These are phyloP conservation scores for Termitomyces sp. DNA, from an alignment of 768 basidiomycete species.

Conservation along the genomic window DNA sequence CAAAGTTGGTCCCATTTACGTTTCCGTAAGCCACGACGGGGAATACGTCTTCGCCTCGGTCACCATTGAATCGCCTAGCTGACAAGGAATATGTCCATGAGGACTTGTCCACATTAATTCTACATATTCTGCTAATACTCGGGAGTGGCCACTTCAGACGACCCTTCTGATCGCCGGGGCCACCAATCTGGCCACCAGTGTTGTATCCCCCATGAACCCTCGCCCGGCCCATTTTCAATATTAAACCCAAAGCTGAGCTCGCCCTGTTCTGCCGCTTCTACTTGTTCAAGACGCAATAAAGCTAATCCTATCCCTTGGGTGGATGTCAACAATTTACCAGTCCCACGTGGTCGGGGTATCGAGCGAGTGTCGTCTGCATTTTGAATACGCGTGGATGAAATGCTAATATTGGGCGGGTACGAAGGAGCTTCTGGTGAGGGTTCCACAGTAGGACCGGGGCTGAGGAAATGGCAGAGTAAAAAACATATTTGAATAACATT, in stretches of 20 bases:
- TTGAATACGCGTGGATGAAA: conserved; percentile 28
- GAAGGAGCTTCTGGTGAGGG: conserved; percentile 18
- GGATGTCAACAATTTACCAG: conserved; percentile 71
- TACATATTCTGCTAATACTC: neutral
- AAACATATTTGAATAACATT: neutral
- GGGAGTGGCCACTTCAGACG: neutral
- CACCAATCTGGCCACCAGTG: conserved; percentile 73
- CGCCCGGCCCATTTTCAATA: conserved; percentile 22
- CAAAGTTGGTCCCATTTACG: conserved; percentile 44
- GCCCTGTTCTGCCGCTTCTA: conserved; percentile 50
- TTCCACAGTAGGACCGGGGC: conserved; percentile 8
- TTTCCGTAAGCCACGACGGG: conserved; percentile 81
- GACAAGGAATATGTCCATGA: neutral
- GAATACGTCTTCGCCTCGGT: conserved; percentile 74
- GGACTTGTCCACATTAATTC: neutral
- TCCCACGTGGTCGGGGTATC: conserved; percentile 60
- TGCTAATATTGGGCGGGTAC: conserved; percentile 33
- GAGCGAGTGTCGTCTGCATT: conserved; percentile 22
- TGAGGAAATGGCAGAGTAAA: conserved; percentile 4
- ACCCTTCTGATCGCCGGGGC: conserved; percentile 31
- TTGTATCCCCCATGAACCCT: conserved; percentile 40
- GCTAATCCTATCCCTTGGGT: conserved; percentile 66
- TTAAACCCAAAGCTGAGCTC: conserved; percentile 39
- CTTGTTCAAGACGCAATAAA: conserved; percentile 76
- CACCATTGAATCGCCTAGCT: conserved; percentile 43